Conservation (phyloP, 805 yeast genomes). For the Lachancea thermotolerans region DNA sequence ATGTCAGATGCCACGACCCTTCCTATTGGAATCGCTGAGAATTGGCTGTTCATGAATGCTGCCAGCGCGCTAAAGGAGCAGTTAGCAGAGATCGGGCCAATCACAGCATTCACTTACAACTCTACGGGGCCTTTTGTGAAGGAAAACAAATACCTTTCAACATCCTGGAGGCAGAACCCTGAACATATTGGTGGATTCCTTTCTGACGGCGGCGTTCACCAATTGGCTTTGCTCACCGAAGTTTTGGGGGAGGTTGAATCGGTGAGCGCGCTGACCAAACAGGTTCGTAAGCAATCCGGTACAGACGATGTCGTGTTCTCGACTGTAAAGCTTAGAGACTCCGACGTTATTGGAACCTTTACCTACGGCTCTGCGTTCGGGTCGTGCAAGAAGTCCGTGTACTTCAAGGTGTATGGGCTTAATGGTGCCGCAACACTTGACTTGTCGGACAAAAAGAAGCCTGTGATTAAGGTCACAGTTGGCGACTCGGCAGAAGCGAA, state of each 20-base stretch:
- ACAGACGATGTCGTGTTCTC: constrained; percentile 76
- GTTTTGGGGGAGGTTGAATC: constrained; percentile 68
- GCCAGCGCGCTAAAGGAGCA: constrained; percentile 48
- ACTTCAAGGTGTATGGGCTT: constrained; percentile 68
- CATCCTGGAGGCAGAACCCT: constrained; percentile 85
- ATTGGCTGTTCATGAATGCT: constrained; percentile 73
- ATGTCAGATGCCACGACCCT: constrained; percentile 53
- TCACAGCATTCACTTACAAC: constrained; percentile 61
- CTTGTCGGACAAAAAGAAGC: constrained; percentile 42
- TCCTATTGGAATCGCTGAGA: constrained; percentile 76
- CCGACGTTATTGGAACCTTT: constrained; percentile 70
- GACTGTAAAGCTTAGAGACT: constrained; percentile 52
- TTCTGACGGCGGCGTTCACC: constrained; percentile 96
- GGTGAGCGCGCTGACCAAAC: constrained; percentile 71
- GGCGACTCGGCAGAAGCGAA: constrained; percentile 25
- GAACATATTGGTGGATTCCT: constrained; percentile 89
- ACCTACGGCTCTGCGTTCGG: constrained; percentile 86
- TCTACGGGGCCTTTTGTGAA: constrained; percentile 68
- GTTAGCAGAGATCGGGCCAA: constrained; percentile 64
- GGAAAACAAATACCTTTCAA: constrained; percentile 53
- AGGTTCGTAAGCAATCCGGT: constrained; percentile 71
- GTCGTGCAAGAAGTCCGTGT: constrained; percentile 62
- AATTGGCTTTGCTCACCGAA: constrained; percentile 77
- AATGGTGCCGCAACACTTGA: constrained; percentile 69
- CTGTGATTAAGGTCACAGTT: constrained; percentile 33